Base-by-base conservation (phyloP, 371 early-diverging fungal species). In the Circinella umbellata region DNA sequence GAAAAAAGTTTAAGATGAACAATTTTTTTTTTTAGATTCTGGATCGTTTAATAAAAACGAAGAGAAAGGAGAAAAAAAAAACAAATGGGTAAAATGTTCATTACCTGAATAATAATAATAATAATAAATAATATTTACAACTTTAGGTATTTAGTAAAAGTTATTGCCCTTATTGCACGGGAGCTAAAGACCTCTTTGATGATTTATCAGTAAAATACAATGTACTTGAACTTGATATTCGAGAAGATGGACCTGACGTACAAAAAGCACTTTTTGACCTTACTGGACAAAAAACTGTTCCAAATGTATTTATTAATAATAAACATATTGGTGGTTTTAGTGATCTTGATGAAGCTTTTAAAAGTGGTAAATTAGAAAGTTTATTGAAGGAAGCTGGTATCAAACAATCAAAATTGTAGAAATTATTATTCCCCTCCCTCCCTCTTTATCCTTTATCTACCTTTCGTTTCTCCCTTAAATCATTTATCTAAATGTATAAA, bases 271-370 rank as follows among this genome's bases (percentile, higher is more conserved):
- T 98, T 35, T 69, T 66, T 1, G 82, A 88, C 64, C 73, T 91
- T 70, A 95, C 94, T 11, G 86, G 89, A 0, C 95, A 96, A 84
- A 83, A 90, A 35, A 95, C 96, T 6, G 97, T 97, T 38, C 98
- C 98, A 66, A 96, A 96, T 79, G 91, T 96, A 66, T 97, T 95
- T 79, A 89, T 95, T 71, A 83, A 88, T 34, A 82, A 85, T 51
- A 76, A 89, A 51, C 96, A 95, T 70, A 76, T 96, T 71, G 98
- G 97, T 55, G 97, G 97, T n/a, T 91, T 87, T 69, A 91, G 91
- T 55, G 89, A 89, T 36, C 79, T 95, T 10, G 74, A 88, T n/a
- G 76, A 70, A 14, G 84, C 87, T 34, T 77, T 90, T 47, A 67
- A 69, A 6, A 78, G 67, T 20, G 92, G 91, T 18, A 83, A 87